Evolutionary conservation across 2,329 filamentous ascomycete species (phyloP), one percentile per base, ranked within the genome.

Genomic region (Aspergillus sp.): DNA sequence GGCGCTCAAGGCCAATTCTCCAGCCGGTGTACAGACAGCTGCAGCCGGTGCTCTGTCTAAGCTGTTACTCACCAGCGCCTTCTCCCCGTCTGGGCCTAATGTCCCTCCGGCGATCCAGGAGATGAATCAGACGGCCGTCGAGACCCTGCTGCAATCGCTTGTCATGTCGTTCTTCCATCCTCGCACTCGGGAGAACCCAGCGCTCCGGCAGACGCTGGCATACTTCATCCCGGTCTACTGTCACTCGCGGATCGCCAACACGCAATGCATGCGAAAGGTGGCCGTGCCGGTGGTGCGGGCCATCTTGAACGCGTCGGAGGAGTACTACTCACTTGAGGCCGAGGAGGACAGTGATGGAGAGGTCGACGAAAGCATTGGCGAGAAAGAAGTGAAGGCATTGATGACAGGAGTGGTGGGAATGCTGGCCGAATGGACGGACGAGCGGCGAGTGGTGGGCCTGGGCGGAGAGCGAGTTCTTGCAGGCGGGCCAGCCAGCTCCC

Each of bases 211-310:
- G 58, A 81, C 84, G 0, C 69, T 96, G 33, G 86, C 84, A 44
- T 96, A 96, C 60, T 95, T 95, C 69, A 67, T 96, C 22, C 89
- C 89, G 0, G 88, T 95, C 0, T 96, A 93, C 64, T 91, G 85
- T 58, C 93, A 89, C 59, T 88, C 82, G 5, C 74, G 84, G 3
- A 60, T 78, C 3, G 81, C 84, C 42, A 94, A 95, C 50, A 86
- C 91, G 42, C 74, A 81, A 16, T 71, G 86, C 20, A 86, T 96
- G 82, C 75, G 78, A 5, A 64, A 68, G 12, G 74, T 95, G 13
- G 75, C 82, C 0, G 72, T 89, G 2, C 74, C 81, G 15, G 77
- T 86, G 0, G 65, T 96, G 7, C 80, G 86, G 42, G 75, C 80
- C 8, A 72, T 94, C 0, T 52, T 71, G 33, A 61, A 68, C 24